A percentile compares a stretch with the other conserved stretches of the same genome.
These are phyloP conservation scores for Aureobasidium subglaciale DNA, from an alignment of 2,329 filamentous ascomycete species.

Conservation along the genomic window DNA sequence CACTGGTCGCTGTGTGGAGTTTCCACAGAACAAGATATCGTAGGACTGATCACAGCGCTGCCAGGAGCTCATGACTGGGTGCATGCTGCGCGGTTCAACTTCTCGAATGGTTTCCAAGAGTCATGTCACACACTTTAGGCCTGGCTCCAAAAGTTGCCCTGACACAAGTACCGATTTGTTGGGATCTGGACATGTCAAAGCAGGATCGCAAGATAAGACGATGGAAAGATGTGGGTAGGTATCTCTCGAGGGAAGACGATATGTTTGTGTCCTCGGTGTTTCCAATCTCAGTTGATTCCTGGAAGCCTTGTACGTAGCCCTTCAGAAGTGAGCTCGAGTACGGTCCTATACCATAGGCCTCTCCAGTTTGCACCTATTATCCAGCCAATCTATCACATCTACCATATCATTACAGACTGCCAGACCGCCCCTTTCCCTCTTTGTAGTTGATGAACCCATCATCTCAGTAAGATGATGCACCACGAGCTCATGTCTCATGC, in stretches of 20 bases:
- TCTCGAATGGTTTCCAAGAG: too few relatives aligned
- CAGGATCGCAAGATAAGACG: not conserved
- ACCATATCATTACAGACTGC: slow-evolving; percentile 37
- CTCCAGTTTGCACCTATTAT: slow-evolving; percentile 19
- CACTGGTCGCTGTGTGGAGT: too few relatives aligned
- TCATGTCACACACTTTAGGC: not conserved
- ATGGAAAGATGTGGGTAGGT: too few relatives aligned
- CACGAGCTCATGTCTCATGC: slow-evolving; percentile 42
- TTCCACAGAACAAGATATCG: too few relatives aligned
- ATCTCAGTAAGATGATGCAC: slow-evolving; percentile 63
- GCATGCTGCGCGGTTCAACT: too few relatives aligned
- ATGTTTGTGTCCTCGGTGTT: too few relatives aligned
- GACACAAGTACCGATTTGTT: not conserved
- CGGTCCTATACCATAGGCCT: not conserved
- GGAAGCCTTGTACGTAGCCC: too few relatives aligned
- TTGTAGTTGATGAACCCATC: slow-evolving; percentile 51
- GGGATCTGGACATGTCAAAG: not conserved
- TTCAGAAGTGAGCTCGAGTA: too few relatives aligned
- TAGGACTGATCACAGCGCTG: too few relatives aligned
- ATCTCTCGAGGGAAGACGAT: too few relatives aligned
- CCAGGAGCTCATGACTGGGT: too few relatives aligned
- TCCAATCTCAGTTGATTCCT: too few relatives aligned
- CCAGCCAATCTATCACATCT: slow-evolving; percentile 29
- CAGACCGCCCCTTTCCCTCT: slow-evolving; percentile 48
- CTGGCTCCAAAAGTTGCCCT: not conserved